Base-by-base conservation (phyloP, 2,329 filamentous ascomycete species). In the Aspergillus sp. region DNA sequence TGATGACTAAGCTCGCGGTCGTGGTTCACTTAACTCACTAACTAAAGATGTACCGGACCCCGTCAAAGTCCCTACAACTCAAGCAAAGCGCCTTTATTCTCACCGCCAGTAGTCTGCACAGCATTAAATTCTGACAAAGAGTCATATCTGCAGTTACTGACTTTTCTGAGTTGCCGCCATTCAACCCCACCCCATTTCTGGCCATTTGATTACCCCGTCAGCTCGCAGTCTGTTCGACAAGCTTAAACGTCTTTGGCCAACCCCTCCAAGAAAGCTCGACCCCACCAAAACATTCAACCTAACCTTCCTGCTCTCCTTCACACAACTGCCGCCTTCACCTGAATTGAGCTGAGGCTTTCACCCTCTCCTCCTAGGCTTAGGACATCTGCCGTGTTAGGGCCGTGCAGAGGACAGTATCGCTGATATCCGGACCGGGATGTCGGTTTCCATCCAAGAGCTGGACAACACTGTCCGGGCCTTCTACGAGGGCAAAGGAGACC, bases 391-490 rank as follows among this genome's bases (percentile, higher is more conserved):
- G 52, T 24, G 47, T 49, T 45, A 39, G 24, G 52, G 47, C 52
- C 26, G 65, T 68, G 62, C 63, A 59, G 59, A 65, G 63, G 69
- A 69, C 70, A 65, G 70, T 59, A 64, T 67, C 68, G 67, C 69
- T 69, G 66, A 65, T 64, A 60, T 68, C 67, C 69, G 67, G 67
- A 69, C 68, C 74, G 70, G 68, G 67, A 88, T 88, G 85, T 85
- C 85, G 71, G 79, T 86, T 76, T 85, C 90, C 73, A 94, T 99
- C 79, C 87, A 90, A 78, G 95, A 99, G 87, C 88, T 99, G 83
- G 95, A 99, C 86, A 89, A 85, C 78, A 95, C 92, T 68, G 94
- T 98, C 84, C 93, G 91, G 77, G 88, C 91, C 82, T 98, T 99
- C 81, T 99, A 96, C 75, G 94, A 98, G 82, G 93, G 93, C 76